Percentiles rank a stretch among this genome's conserved stretches.
These are phyloP conservation scores for Globisporangium middletonii DNA, from an alignment of 352 stramenopile genomes.

Conservation along the genomic window DNA sequence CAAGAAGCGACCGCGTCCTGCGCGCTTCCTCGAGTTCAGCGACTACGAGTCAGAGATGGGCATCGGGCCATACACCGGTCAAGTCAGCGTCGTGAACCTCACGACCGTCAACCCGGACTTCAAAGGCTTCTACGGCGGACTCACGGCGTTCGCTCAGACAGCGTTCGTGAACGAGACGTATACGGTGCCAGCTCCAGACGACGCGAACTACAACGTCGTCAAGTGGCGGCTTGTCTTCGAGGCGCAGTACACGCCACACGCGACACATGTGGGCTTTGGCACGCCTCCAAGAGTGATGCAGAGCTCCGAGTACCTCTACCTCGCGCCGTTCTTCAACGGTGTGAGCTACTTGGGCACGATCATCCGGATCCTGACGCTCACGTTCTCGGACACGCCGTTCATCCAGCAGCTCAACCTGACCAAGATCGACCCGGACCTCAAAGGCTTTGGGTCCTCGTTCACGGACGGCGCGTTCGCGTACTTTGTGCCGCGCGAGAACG, in stretches of 20 bases:
- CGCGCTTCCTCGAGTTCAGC: conserved; percentile 74
- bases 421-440: conserved; percentile 29
- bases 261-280: conserved; percentile 32
- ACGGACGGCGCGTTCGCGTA: conserved; percentile 55
- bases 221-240: conserved; percentile 47
- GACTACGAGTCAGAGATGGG: conserved; percentile 62
- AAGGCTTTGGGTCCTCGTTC: conserved; percentile 55
- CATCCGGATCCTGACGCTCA: conserved; percentile 29
- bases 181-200: conserved; percentile 32
- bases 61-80: conserved; percentile 54
- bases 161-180: conserved; percentile 67
- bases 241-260: conserved; percentile 34
- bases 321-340: conserved; percentile 65
- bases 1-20: conserved; percentile 67
- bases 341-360: conserved; percentile 39
- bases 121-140: conserved; percentile 51
- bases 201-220: conserved; percentile 36
- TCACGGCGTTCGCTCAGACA: conserved; percentile 48
- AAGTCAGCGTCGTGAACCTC: conserved; percentile 59
- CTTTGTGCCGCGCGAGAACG: conserved; percentile 58
- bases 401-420: conserved; percentile 55
- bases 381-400: conserved; percentile 41
- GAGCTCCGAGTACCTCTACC: conserved; percentile 62
- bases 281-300: conserved; percentile 24
- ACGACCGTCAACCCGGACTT: conserved; percentile 35